Conservation (phyloP, 1,284 basidiomycete species). For the Baeospora myosura region DNA sequence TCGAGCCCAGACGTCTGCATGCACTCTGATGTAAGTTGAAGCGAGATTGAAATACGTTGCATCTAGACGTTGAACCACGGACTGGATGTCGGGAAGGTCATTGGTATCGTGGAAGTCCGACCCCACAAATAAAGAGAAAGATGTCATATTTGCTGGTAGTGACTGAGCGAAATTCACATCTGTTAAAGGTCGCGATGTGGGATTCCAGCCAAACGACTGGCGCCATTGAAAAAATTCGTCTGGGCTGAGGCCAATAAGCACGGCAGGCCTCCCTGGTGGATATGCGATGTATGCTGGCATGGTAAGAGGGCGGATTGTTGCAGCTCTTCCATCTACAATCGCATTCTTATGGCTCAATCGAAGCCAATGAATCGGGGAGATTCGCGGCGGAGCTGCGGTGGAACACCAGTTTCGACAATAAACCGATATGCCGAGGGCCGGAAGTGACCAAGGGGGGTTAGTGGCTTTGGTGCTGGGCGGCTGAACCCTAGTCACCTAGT, state of each 20-base stretch:
- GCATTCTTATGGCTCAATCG: background rate
- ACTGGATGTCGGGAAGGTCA: background rate
- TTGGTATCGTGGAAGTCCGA: background rate
- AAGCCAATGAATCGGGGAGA: too few relatives aligned
- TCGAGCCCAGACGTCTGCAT: background rate
- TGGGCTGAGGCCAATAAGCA: background rate
- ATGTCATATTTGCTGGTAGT: background rate
- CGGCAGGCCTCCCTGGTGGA: background rate
- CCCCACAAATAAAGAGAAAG: background rate
- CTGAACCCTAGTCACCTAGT: too few relatives aligned
- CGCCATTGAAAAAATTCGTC: background rate
- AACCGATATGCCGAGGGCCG: too few relatives aligned
- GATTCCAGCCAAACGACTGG: background rate
- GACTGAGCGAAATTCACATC: background rate
- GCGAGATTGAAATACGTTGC: background rate
- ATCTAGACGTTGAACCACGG: background rate
- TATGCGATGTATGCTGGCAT: background rate
- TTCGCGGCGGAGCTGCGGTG: too few relatives aligned
- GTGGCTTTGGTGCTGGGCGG: too few relatives aligned
- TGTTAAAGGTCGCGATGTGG: background rate
- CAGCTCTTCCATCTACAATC: background rate
- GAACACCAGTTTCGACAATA: too few relatives aligned
- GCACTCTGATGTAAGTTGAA: background rate
- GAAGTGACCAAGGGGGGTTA: too few relatives aligned
- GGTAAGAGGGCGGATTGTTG: background rate